phyloP scores from a whole-genome alignment of 176 grass and related monocot genomes.

The Poa pratensis region DNA sequence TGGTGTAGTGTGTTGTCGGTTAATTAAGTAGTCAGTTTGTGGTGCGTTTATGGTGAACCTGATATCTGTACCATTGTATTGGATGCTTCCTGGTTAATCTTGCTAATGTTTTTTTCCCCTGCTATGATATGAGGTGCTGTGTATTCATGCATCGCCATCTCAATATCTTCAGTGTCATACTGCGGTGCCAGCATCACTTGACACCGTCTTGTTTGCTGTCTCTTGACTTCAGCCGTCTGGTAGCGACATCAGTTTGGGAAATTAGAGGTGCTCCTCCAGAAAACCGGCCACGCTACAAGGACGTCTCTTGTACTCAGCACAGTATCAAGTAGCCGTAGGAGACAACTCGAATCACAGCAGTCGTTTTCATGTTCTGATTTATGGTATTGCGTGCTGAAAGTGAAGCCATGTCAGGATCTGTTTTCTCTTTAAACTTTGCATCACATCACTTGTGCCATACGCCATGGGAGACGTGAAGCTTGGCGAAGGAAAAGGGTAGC shows the following conservation, averaged over 20 bases:
- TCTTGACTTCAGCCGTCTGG: neutral
- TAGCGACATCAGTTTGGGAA: neutral
- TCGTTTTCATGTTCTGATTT: too few species aligned
- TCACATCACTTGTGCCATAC: neutral
- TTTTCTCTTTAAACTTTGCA: neutral
- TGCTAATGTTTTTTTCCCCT: neutral
- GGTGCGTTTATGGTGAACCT: neutral
- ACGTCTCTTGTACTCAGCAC: neutral
- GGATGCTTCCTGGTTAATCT: neutral
- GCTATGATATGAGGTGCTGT: neutral
- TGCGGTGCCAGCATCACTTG: neutral
- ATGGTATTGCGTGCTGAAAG: neutral
- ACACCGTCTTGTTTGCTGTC: neutral
- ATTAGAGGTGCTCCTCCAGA: neutral
- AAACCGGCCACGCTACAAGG: constrained; percentile 2
- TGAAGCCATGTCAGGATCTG: neutral
- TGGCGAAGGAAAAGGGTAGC: neutral
- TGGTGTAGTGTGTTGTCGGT: neutral
- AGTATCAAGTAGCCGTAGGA: neutral
- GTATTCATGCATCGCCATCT: neutral
- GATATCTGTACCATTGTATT: neutral
- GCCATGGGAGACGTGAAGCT: neutral
- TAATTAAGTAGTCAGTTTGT: constrained; percentile 15
- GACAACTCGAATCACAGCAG: neutral
- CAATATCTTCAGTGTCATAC: neutral